Conservation (phyloP, 176 grass and related monocot species). For the Hsuehochloa calcarea region DNA sequence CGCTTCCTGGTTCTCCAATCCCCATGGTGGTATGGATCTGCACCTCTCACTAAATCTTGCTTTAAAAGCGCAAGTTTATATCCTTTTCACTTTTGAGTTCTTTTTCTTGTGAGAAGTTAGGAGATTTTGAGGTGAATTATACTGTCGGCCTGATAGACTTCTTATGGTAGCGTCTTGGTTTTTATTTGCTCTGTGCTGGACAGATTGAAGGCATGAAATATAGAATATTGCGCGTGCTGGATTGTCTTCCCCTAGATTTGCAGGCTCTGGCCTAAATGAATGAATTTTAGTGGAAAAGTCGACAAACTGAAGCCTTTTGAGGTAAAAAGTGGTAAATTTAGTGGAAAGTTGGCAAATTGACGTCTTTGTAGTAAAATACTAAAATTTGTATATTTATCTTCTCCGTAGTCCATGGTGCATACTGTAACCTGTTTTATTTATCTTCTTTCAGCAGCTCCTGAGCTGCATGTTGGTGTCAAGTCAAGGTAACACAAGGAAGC, state of each 20-base stretch:
- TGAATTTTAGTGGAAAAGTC: background rate
- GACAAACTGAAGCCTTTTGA: background rate
- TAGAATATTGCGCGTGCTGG: background rate
- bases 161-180: background rate
- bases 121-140: background rate
- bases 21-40: constrained; percentile 31
- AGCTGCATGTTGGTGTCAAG: background rate
- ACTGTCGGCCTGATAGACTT: background rate
- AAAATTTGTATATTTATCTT: background rate
- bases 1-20: constrained; percentile 30
- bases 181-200: background rate
- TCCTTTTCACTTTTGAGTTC: background rate
- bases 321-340: background rate
- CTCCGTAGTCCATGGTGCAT: background rate
- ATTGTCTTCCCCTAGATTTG: background rate
- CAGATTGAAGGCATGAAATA: background rate
- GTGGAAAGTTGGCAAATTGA: background rate
- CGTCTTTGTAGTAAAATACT: background rate
- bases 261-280: background rate
- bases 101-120: background rate
- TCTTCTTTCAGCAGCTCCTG: background rate
- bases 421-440: background rate
- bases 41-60: background rate
- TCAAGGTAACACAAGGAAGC: background rate
- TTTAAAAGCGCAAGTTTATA: background rate